Evolutionary conservation across 1,284 basidiomycete genomes (phyloP), one percentile per base, ranked within the genome.

Genomic region (Malassezia nana): DNA sequence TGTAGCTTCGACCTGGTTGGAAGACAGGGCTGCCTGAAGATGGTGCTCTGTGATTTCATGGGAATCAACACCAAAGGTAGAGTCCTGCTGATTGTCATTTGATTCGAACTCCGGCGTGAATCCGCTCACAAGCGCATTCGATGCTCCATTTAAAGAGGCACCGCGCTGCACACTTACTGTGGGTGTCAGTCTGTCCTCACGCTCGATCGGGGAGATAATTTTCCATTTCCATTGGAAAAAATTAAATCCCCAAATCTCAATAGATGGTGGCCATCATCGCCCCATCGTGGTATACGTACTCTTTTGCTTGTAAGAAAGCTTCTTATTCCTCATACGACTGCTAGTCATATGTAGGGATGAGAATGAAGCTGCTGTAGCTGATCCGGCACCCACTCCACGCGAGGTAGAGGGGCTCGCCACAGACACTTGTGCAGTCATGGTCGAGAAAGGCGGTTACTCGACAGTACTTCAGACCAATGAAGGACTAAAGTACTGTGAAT

Each of bases 21-120:
- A 71, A 1, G 70, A 73, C 20, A 73, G 52, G n/a, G 70, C 70
- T 9, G 70, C 70, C 50, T 73, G 70, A 40, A 73, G 45, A 58
- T 73, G 70, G 57, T 73, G 69, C 44, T 73, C 70, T 33, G 65
- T 63, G 28, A 70, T 61, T 26, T 70, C 67, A 55, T 57, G 63
- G 16, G 65, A 62, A 28, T 70, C 67, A 12, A 70, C 67, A 56
- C 67, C 67, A 29, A 70, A 59, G 8, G 64, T 66, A 4, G 60
- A 62, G 43, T 70, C 67, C 31, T 67, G 66, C 24, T 62, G 61
- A 43, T 64, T 56, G 6, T 70, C 67, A 24, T 61, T 64, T 22
- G 60, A 61, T 50, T 69, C 67, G 41, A 70, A 65, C 46, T 68
- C 66, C 22, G 67, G 59, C 32, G 62, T 63, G 10, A 62, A 53